Base-by-base conservation (phyloP, 257 asterid genomes). In the Cynanchum wilfordii region DNA sequence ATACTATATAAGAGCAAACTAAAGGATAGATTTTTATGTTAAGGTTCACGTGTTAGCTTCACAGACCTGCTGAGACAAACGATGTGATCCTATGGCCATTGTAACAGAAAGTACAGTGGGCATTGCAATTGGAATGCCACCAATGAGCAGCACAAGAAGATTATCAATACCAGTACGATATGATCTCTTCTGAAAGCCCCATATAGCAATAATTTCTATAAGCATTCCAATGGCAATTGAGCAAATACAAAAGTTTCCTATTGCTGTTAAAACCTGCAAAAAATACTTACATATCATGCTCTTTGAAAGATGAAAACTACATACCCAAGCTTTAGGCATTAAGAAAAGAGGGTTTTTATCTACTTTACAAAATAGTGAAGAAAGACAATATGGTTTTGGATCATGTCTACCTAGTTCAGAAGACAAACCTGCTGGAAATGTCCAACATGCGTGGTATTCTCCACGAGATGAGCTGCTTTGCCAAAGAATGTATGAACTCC, bases 381-480 rank as follows among this genome's bases (percentile, higher is more conserved):
- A 10, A 70, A 56, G 12, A 10, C 7, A 47, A 44, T 7, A 11
- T 6, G 36, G 74, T 57, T 30, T 47, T 6, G 11, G 16, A 51
- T 22, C 36, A 62, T 10, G 27, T 24, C 12, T 11, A 2, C 9
- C 11, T 54, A 30, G 66, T 30, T 20, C 24, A 33, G 42, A 22
- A 51, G 52, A 71, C 10, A 38, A 30, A 82, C 87, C 82, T 77
- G 78, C 59, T 83, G 87, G 76, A 83, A 83, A 75, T 83, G 87
- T 20, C 87, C 87, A 47, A 77, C 79, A 45, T 83, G 84, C 17
- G 76, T 79, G n/a, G 87, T 83, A 74, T 71, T 77, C 49, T 83
- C 87, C 4, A 83, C 87, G 45, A 83, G 87, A 66, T 83, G 87
- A 65, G 87, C 87, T 45, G 87, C 84, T 62, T 83, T 83, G 20